Evolutionary conservation across 768 basidiomycete species (phyloP).

Genomic region (Polyporus arcularius): DNA sequence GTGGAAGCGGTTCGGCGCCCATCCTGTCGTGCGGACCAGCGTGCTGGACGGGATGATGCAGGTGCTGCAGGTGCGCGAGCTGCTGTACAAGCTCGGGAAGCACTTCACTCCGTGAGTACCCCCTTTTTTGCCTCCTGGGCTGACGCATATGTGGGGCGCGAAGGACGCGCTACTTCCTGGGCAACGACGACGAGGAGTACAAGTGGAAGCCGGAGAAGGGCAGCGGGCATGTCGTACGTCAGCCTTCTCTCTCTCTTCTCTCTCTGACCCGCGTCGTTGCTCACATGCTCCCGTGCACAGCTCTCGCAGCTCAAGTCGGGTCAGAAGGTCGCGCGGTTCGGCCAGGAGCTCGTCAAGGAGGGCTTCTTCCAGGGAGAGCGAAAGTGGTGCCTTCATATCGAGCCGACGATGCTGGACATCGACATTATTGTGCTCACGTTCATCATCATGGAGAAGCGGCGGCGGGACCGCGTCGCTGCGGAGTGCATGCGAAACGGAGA

Average conservation of each 20-base stretch:
- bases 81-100: conserved; percentile 43
- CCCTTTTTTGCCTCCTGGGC: neutral
- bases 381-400: conserved; percentile 47
- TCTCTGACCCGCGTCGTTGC: neutral
- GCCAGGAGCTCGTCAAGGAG: conserved; percentile 35
- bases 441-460: conserved; percentile 56
- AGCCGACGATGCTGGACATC: conserved; percentile 48
- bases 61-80: conserved; percentile 36
- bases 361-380: conserved; percentile 51
- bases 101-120: conserved; percentile 43
- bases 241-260: neutral
- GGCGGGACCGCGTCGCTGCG: conserved; percentile 38
- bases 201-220: conserved; percentile 46
- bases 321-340: conserved; percentile 46
- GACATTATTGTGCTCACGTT: conserved; percentile 58
- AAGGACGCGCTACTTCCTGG: conserved; percentile 52
- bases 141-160: neutral
- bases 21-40: conserved; percentile 45
- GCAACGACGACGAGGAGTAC: conserved; percentile 51
- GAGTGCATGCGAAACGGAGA: conserved; percentile 16
- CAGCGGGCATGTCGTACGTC: conserved; percentile 43
- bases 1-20: conserved; percentile 42
- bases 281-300: conserved; percentile 25
- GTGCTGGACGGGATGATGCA: conserved; percentile 34
- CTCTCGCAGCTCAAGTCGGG: conserved; percentile 40